Evolutionary conservation across 2,329 filamentous ascomycete genomes (phyloP), one percentile per base, ranked within the genome.

Genomic region (Chaetomiaceae sp.): DNA sequence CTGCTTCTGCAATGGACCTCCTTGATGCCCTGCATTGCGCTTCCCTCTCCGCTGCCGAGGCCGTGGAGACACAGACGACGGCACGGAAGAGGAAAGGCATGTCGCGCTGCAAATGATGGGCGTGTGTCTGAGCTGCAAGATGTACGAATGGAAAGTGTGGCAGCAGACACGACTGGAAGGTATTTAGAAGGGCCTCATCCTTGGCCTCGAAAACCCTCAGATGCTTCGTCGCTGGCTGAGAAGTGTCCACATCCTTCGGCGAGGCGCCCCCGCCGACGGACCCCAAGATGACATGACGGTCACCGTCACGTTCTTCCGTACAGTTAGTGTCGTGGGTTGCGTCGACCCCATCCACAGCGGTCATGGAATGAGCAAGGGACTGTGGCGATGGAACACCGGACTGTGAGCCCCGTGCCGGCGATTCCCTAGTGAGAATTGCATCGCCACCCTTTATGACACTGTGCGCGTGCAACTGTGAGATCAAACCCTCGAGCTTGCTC

Each of bases 71-170:
- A 1, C 60, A 60, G 24, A 59, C 15, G 40, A 68, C 68, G 17
- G 66, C 64, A 19, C 60, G 62, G n/a, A 66, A 55, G 17, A 68
- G 44, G 33, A 65, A 56, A 1, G 65, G 66, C 29, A 61, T 51
- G 18, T 60, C 52, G 26, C 57, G 55, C 15, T 51, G 61, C n/a
- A 69, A 53, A 49, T 65, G 54, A 36, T 54, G 38, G n/a, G 50
- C 56, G 17, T 62, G 62, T 35, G 60, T 46, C 1, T 57, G 45
- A 8, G 59, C 49, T 11, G 56, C 42, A 7, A 68, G 49, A 36
- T 62, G 17, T 9, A 66, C 56, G 37, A 68, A 68, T 2, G 65
- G 58, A 36, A 67, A 65, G 37, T 49, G 58, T 10, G 60, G 64
- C 35, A 68, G 54, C 65, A 67, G 66, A 14, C 54, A 53, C 6